Percentiles rank a stretch among this genome's conserved stretches.
Evolutionary conservation across 805 yeast genomes (phyloP).

Genomic region (Starmerella floricola): DNA sequence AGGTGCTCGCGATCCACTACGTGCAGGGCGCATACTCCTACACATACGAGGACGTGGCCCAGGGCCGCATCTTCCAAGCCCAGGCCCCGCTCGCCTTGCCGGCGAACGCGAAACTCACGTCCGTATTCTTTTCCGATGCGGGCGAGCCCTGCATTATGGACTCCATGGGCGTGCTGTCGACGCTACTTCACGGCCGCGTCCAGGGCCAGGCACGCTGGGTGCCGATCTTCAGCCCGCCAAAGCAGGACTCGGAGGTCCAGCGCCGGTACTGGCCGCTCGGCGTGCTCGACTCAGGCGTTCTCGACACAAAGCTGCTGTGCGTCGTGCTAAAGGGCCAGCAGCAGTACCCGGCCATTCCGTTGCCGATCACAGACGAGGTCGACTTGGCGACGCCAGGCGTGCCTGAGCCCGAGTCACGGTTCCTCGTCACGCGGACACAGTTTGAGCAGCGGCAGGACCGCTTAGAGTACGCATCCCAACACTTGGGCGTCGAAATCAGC

Average conservation of each 20-base stretch:
- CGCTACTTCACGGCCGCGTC: constrained; percentile 68
- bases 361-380: constrained; percentile 72
- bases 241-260: constrained; percentile 35
- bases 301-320: constrained; percentile 53
- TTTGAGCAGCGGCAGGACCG: constrained; percentile 22
- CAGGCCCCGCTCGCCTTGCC: constrained; percentile 29
- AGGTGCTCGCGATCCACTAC: constrained; percentile 42
- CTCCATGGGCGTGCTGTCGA: constrained; percentile 56
- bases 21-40: constrained; percentile 32
- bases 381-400: constrained; percentile 55
- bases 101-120: constrained; percentile 34
- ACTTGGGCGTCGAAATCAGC: constrained; percentile 18
- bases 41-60: constrained; percentile 38
- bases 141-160: constrained; percentile 90
- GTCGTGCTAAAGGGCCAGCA: constrained; percentile 54
- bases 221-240: constrained; percentile 57
- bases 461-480: constrained; percentile 15
- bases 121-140: constrained; percentile 71
- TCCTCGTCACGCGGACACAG: constrained; percentile 22
- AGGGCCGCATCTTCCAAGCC: constrained; percentile 31
- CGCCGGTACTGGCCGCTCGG: constrained; percentile 86
- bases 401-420: constrained; percentile 20
- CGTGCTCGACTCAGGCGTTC: constrained; percentile 26
- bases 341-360: constrained; percentile 66
- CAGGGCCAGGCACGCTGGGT: constrained; percentile 72